Percentiles rank a stretch among this genome's conserved stretches.
These are phyloP conservation scores for Arthrobotrys sphaeroides DNA, from an alignment of 2,329 filamentous ascomycete genomes.

Conservation along the genomic window DNA sequence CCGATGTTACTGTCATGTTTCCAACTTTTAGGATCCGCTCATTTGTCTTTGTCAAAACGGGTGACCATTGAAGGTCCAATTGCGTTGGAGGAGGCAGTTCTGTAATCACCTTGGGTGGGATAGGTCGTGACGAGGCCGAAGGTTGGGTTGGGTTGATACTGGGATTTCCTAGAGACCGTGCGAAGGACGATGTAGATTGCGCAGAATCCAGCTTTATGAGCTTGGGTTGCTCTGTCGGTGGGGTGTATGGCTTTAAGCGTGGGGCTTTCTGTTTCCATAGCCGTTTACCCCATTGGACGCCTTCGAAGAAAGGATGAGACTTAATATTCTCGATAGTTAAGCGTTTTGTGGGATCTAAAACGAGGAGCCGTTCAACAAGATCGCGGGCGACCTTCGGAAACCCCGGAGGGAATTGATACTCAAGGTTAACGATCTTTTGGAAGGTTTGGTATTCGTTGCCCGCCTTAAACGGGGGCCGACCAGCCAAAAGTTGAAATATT, in stretches of 20 bases:
- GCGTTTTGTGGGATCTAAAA: conserved; percentile 83
- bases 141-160: conserved; percentile 59
- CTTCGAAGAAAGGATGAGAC: conserved; percentile 93
- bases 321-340: conserved; percentile 96
- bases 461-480: conserved; percentile 95
- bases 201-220: conserved; percentile 76
- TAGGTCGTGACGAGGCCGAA: conserved; percentile 64
- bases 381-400: conserved; percentile 89
- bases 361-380: conserved; percentile 86
- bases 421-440: conserved; percentile 93
- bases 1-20: conserved; percentile 83
- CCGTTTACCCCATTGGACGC: conserved; percentile 80
- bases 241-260: conserved; percentile 81
- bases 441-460: conserved; percentile 96
- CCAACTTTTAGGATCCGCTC: conserved; percentile 94
- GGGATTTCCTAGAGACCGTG: conserved; percentile 58
- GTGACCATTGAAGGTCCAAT: conserved; percentile 97
- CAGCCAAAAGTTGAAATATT: conserved; percentile 92
- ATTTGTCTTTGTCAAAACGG: conserved; percentile 87
- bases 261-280: conserved; percentile 93
- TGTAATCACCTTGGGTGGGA: conserved; percentile 84
- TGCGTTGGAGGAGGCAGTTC: conserved; percentile 96
- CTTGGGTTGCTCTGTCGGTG: conserved; percentile 76
- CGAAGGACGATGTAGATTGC: conserved; percentile 57
- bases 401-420: conserved; percentile 90